phyloP scores from a whole-genome alignment of 2,329 filamentous ascomycete genomes.

The Trichoderma sp. region DNA sequence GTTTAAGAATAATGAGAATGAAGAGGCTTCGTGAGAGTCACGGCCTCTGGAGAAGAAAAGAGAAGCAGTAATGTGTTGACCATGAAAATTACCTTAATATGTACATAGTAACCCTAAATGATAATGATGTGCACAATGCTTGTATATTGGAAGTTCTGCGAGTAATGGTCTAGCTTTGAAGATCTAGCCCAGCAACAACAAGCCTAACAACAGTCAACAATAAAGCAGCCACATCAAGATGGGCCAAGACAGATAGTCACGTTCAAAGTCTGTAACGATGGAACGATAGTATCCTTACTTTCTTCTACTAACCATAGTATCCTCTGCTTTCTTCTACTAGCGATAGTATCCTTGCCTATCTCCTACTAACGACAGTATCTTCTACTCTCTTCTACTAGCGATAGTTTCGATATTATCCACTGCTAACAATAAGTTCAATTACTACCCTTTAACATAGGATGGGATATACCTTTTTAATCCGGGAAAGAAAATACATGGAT shows the following conservation, averaged over 20 bases:
- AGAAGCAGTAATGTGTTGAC: neutral
- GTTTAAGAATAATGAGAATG: neutral
- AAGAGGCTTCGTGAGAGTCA: too few species aligned
- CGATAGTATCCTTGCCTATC: too few species aligned
- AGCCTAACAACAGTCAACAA: neutral
- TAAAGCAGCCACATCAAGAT: neutral
- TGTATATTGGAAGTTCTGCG: neutral
- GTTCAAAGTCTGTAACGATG: neutral
- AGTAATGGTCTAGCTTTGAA: neutral
- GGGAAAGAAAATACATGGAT: too few species aligned
- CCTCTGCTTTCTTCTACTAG: too few species aligned
- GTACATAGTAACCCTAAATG: neutral
- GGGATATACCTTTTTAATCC: too few species aligned
- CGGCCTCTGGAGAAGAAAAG: neutral
- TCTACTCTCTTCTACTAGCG: too few species aligned
- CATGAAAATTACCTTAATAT: neutral
- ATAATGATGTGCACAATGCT: neutral
- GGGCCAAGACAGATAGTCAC: neutral
- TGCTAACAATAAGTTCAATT: too few species aligned
- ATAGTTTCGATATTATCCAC: too few species aligned
- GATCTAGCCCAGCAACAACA: neutral
- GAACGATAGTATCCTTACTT: too few species aligned
- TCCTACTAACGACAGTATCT: too few species aligned
- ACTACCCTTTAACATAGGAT: too few species aligned
- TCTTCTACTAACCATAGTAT: too few species aligned